Evolutionary conservation across 306 rosid species (phyloP), one percentile per base, ranked within the genome.

Genomic region (Sicyos edulis): DNA sequence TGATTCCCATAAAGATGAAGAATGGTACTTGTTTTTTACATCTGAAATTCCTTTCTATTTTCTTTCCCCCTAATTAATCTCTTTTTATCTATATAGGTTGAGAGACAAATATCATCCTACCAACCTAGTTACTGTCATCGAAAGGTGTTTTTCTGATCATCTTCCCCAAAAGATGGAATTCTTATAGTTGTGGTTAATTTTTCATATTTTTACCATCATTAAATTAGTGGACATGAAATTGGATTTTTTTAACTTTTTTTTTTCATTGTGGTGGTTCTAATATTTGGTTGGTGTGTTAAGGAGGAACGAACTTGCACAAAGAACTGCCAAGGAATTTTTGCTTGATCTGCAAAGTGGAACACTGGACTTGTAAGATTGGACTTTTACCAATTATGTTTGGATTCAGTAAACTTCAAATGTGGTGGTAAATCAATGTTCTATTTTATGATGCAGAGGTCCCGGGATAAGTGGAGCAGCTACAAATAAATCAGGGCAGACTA

Each of bases 91-190:
- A 21, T 77, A 70, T 77, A 95, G 99, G 99, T 87, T 95, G 87
- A 95, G 80, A 79, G 89, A 95, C 82, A 95, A 91, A 81, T 95
- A 91, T 80, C 99, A 95, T 86, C 99, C 99, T 19, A 87, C 97
- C 64, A 95, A 88, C 84, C 89, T 95, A 78, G 79, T 89, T 50
- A 42, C 86, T 60, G 99, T 91, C 80, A 87, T 91, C 49, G 97
- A 91, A 79, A 91, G 96, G 99, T 87, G 75, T 75, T 83, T 59
- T 51, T 40, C 14, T 72, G n/a, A 75, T 54, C 19, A 45, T 72
- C 58, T 70, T 82, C 26, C 62, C 22, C 56, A 17, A 70, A 75
- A 65, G 70, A 68, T 73, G 64, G 73, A 59, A 62, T 52, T 69
- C 42, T 70, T 45, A 14, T 15, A 58, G 10, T 51, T 32, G 24